These are phyloP conservation scores for Diaporthe vexans DNA, from an alignment of 2,329 filamentous ascomycete species.

Conservation along the genomic window DNA sequence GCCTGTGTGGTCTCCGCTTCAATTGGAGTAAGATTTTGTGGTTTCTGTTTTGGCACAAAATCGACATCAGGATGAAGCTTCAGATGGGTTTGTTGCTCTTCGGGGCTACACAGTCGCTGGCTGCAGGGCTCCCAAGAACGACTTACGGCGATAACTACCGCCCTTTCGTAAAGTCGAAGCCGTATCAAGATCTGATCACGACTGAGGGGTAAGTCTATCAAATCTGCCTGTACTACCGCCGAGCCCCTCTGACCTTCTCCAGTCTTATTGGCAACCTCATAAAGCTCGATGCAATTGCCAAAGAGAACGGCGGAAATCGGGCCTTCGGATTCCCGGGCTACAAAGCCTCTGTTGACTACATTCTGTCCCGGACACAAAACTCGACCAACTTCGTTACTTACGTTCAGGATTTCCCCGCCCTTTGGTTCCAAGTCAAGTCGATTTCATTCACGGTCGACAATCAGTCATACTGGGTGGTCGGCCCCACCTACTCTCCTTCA, in stretches of 20 bases:
- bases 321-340: slow-evolving; percentile 72
- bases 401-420: not conserved
- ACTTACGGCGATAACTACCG: not conserved
- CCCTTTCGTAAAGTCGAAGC: not conserved
- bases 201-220: slow-evolving; percentile 11
- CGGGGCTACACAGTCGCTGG: not conserved
- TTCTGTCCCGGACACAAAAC: slow-evolving; percentile 51
- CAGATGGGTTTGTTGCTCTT: not conserved
- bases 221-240: not conserved
- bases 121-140: not conserved
- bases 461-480: slow-evolving; percentile 6
- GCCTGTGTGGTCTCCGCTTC: not conserved
- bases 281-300: slow-evolving; percentile 62
- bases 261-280: slow-evolving; percentile 17
- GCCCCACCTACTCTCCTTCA: slow-evolving; percentile 19
- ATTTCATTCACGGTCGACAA: slow-evolving; percentile 15
- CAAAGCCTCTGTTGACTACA: slow-evolving; percentile 69
- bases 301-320: slow-evolving; percentile 69
- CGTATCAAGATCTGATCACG: slow-evolving; percentile 13
- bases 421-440: slow-evolving; percentile 18
- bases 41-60: not conserved
- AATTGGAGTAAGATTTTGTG: not conserved
- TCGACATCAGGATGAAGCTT: not conserved
- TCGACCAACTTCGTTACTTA: slow-evolving; percentile 7
- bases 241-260: not conserved